Evolutionary conservation across 2,329 filamentous ascomycete species (phyloP), one percentile per base, ranked within the genome.

Genomic region (Verticillium zaregamsianum): DNA sequence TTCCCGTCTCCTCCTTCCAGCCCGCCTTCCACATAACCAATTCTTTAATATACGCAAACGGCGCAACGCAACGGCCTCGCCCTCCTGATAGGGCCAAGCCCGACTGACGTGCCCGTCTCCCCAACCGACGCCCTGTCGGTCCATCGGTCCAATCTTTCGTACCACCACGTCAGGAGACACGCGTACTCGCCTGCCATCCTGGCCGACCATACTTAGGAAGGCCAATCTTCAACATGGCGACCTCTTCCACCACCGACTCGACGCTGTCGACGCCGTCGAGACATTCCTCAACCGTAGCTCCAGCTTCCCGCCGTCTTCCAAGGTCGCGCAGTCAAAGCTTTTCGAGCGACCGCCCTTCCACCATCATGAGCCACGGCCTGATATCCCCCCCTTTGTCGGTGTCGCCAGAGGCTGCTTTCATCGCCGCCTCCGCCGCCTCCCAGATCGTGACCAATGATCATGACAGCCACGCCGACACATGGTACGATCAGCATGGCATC

Each of bases 391-490:
- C 92, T 20, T 73, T 85, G 37, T 80, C 80, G 58, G 84, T 94
- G 62, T 88, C 88, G 55, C 95, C 94, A 11, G 82, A 90, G 66
- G 89, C 95, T 33, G 91, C 88, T 20, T 99, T 96, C 77, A 93
- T 99, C 70, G 93, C 94, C 56, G 82, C 87, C 35, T 90, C 92
- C 55, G 92, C 94, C 62, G 95, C 94, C 59, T 93, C 92, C 20
- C 92, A 97, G 73, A 94, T 96, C 65, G 89, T 98, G 68, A 94
- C 92, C 62, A 92, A 93, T 71, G 90, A 96, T 71, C 90, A 95
- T 76, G 91, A 94, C 70, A 87, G 85, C 67, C 88, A 90, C 71
- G 83, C 88, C 62, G 86, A 88, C 67, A 80, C 87, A 58, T 89
- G 89, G 82, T 86, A 88, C 69, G 86, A 91, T 70, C 84, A 90